Base-by-base conservation (phyloP, 106 monocot species). In the Narthecium ossifragum region DNA sequence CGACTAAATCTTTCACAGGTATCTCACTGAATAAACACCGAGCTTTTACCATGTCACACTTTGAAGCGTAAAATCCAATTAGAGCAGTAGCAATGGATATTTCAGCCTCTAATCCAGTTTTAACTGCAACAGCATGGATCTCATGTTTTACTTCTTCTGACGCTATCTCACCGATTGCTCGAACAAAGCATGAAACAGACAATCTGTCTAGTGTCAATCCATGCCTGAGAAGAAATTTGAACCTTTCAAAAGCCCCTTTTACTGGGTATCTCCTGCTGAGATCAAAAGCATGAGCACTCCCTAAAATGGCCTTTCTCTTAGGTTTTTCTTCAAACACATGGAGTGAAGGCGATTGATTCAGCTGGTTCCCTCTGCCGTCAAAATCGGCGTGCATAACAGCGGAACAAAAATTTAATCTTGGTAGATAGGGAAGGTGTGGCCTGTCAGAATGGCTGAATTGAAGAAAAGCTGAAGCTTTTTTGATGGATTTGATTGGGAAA, bases 1-100 rank as follows among this genome's bases (percentile, higher is more conserved):
- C 39, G 49, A 84, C 57, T 52, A 75, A 51, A 62, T 84, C 84
- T 27, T 75, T 79, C 0, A 12, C 59, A 23, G 62, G 68, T 2
- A 51, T 31, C 52, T 34, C 39, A 51, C 14, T 0, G 30, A 75
- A 84, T 6, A 79, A 34, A 14, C 26, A 18, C 25, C 50, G 29
- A 24, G 65, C 60, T 27, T 45, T 62, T 14, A 39, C 59, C 32
- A 60, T 24, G 4, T 75, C 75, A 29, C 30, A 31, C 13, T 64
- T 10, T 34, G 60, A 69, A 36, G 79, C 75, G 39, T 84, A 79
- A 24, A 68, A 52, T 0, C 68, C 68, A 0, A 84, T 32, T 4
- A 84, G 60, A 3, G 71, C 68, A 25, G 84, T 84, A 28, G 67
- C 56, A 2, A 75, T 34, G 20, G 75, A 34, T 26, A 47, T 4